These are phyloP conservation scores for Blastobotrys mokoenaii DNA, from an alignment of 805 yeast genomes.

Conservation along the genomic window DNA sequence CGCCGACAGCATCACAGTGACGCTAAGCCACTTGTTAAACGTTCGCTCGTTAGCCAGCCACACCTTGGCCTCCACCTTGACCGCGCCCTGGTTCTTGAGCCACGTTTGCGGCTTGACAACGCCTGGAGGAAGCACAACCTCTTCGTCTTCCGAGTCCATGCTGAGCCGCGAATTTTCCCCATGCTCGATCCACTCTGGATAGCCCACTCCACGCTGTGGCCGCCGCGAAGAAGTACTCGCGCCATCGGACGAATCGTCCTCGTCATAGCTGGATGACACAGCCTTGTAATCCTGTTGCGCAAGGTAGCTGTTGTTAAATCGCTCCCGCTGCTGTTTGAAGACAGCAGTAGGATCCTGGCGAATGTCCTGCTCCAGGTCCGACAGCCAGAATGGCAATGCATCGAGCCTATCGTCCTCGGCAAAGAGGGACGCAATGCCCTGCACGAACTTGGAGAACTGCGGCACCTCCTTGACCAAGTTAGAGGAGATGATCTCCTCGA, in stretches of 20 bases:
- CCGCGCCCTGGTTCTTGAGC: conserved; percentile 83
- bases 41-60: conserved; percentile 99
- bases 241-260: conserved; percentile 11
- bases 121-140: conserved; percentile 79
- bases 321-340: conserved; percentile 54
- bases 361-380: conserved; percentile 73
- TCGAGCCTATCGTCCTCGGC: conserved; percentile 87
- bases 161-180: conserved; percentile 4
- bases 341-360: conserved; percentile 75
- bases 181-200: conserved; percentile 6
- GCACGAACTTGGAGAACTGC: conserved; percentile 84
- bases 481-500: conserved; percentile 73
- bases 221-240: background rate
- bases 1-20: conserved; percentile 74
- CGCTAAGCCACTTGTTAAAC: conserved; percentile 89
- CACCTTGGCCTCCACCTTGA: conserved; percentile 93
- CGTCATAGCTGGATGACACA: conserved; percentile 22
- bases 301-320: conserved; percentile 28
- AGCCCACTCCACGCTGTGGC: conserved; percentile 2
- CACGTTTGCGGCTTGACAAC: conserved; percentile 72
- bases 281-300: too few species aligned
- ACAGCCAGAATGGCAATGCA: conserved; percentile 88
- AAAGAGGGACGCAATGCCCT: conserved; percentile 82
- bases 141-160: conserved; percentile 72
- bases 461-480: conserved; percentile 91